Evolutionary conservation across 495 filamentous ascomycete species (phyloP), one percentile per base, ranked within the genome.

Genomic region (Penicillium psychrofluorescens): DNA sequence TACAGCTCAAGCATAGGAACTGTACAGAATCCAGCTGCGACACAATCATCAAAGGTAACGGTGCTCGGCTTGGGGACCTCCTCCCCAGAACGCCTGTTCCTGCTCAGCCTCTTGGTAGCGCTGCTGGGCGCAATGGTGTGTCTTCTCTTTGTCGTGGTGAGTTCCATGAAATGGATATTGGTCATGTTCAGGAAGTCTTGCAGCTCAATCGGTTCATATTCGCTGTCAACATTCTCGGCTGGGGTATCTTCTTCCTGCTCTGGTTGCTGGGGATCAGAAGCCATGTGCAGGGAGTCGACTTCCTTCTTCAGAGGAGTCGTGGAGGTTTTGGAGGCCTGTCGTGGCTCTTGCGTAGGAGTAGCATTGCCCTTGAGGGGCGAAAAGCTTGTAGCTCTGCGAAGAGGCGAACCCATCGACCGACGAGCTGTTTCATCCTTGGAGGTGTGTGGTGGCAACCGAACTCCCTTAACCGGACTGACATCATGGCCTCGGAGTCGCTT

Each of bases 101-200:
- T 22, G 45, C 60, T 54, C 41, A 52, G 33, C 15, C 61, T 74
- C 62, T 59, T 70, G 27, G 50, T 64, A 38, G 57, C 63, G 58
- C 62, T 62, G 42, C 72, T 71, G 12, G 84, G 83, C 1, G 77
- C 88, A 29, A 82, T 78, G 0, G 92, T 97, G 55, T 91, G 85
- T 36, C 92, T 75, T 48, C 92, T 73, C 62, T 96, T 98, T 0
- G 91, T 96, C 2, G 86, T 96, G 2, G 77, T 84, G 27, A 95
- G 74, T 55, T 98, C 94, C 84, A 98, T 95, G 66, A 98, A 98
- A 33, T 90, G 86, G 52, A 98, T 95, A 45, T 83, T 88, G 6
- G 92, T 96, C 78, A 95, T 80, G 53, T 95, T 86, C 36, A 98
- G 67, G 65, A 98, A 98, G 32, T 95, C 84, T 54, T 95, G 86